Evolutionary conservation across 352 stramenopile genomes (phyloP).

Genomic region (Pythium periplocum): DNA sequence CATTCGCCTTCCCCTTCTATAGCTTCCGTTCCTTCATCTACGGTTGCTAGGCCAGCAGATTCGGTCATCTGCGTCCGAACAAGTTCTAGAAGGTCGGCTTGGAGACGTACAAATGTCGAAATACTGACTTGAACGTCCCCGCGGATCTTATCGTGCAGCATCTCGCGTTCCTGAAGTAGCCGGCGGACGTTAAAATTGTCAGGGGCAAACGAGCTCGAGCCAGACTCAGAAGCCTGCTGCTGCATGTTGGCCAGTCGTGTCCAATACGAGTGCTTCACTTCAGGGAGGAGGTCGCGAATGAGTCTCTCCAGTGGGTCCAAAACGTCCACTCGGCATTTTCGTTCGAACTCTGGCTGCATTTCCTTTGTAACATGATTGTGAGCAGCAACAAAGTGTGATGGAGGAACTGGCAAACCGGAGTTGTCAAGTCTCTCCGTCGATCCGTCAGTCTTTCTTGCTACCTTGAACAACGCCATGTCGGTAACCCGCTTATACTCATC

Average conservation of each 20-base stretch:
- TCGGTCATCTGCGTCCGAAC: slow-evolving; percentile 18
- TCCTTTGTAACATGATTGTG: slow-evolving; percentile 27
- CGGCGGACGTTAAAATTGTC: slow-evolving; percentile 30
- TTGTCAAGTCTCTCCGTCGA: slow-evolving; percentile 9
- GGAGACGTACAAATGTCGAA: slow-evolving; percentile 34
- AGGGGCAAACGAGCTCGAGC: neutral
- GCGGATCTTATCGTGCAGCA: slow-evolving; percentile 34
- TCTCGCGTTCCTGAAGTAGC: slow-evolving; percentile 45
- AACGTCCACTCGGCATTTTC: slow-evolving; percentile 38
- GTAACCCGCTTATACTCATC: slow-evolving; percentile 63
- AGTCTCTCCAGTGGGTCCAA: slow-evolving; percentile 36
- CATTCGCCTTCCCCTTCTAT: neutral
- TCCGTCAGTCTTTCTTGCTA: slow-evolving; percentile 6
- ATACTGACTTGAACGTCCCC: slow-evolving; percentile 53
- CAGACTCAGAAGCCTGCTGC: neutral
- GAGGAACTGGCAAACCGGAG: slow-evolving; percentile 8
- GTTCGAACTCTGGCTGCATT: slow-evolving; percentile 36
- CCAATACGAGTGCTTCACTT: slow-evolving; percentile 80
- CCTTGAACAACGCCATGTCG: slow-evolving; percentile 46
- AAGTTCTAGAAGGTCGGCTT: slow-evolving; percentile 35
- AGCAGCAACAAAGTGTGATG: slow-evolving; percentile 20
- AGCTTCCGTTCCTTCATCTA: slow-evolving; percentile 4
- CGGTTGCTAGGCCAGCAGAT: neutral
- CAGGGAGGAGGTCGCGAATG: slow-evolving; percentile 42
- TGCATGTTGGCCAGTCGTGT: slow-evolving; percentile 33